phyloP scores from a whole-genome alignment of 176 grass and related monocot genomes.

The Tuctoria greenei region DNA sequence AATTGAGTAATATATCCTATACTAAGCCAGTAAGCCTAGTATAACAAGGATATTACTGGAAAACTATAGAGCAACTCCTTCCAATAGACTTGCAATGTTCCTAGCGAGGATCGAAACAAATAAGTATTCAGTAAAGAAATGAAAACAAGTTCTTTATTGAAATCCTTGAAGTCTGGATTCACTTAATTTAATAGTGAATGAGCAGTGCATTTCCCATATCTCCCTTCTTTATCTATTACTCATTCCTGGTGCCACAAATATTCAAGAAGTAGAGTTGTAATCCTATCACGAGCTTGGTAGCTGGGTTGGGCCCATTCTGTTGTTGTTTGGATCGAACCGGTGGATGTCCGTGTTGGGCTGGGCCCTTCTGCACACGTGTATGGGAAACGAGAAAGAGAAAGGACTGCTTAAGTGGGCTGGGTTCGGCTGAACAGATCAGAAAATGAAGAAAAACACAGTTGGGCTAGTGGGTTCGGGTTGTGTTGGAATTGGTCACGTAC shows the following conservation, averaged over 20 bases:
- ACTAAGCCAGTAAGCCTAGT: background rate
- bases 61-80: background rate
- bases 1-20: slow-evolving; percentile 4
- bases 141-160: background rate
- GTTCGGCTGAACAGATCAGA: too few relatives aligned
- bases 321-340: too few relatives aligned
- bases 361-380: too few relatives aligned
- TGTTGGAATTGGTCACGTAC: too few relatives aligned
- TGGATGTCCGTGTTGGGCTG: too few relatives aligned
- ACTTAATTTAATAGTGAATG: background rate
- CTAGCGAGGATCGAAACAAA: background rate
- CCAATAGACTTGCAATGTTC: background rate
- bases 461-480: too few relatives aligned
- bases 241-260: too few relatives aligned
- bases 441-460: too few relatives aligned
- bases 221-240: background rate
- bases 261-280: background rate
- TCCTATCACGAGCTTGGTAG: too few relatives aligned
- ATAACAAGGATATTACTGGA: slow-evolving; percentile 18
- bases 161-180: background rate
- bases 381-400: too few relatives aligned
- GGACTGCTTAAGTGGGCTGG: too few relatives aligned
- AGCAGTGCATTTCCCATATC: background rate
- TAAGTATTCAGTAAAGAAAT: slow-evolving; percentile 2
- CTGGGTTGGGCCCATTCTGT: too few relatives aligned